These are phyloP conservation scores for Neofusicoccum cordaticola DNA, from an alignment of 2,329 filamentous ascomycete genomes.

Conservation along the genomic window DNA sequence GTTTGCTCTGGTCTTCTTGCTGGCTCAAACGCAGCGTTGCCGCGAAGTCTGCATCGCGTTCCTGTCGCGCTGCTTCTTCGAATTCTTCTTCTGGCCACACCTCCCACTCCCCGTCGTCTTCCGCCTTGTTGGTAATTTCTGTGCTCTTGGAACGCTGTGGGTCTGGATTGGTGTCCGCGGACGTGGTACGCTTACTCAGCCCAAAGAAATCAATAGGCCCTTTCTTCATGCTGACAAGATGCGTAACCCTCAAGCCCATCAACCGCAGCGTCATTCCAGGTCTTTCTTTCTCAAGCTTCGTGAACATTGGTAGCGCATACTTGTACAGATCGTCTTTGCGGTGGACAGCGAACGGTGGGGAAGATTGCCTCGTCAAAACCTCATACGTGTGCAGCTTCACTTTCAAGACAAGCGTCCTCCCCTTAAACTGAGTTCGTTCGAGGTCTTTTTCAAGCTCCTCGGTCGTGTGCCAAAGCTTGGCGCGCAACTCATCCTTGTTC, in stretches of 20 bases:
- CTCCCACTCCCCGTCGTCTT: constrained; percentile 60
- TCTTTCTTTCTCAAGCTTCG: constrained; percentile 79
- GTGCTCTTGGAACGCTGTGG: neutral
- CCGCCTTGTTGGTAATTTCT: constrained; percentile 39
- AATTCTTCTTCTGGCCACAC: constrained; percentile 67
- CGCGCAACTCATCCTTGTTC: constrained; percentile 64
- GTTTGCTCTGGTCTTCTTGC: constrained; percentile 42
- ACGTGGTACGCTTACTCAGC: constrained; percentile 24
- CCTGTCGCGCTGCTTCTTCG: constrained; percentile 59
- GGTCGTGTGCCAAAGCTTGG: constrained; percentile 76
- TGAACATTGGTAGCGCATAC: constrained; percentile 75
- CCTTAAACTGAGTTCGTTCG: constrained; percentile 75
- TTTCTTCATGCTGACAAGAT: constrained; percentile 83
- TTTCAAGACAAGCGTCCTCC: constrained; percentile 87
- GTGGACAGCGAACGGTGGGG: constrained; percentile 68
- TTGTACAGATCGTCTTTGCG: constrained; percentile 80
- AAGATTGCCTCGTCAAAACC: constrained; percentile 78
- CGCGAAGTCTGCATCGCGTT: constrained; percentile 59
- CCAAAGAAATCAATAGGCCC: constrained; percentile 80
- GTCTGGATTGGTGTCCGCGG: constrained; percentile 5
- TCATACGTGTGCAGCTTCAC: constrained; percentile 94
- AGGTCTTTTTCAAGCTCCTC: constrained; percentile 86
- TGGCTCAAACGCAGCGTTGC: constrained; percentile 63
- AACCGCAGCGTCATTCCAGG: constrained; percentile 75
- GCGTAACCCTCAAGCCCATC: constrained; percentile 85